Conservation (phyloP, 331 rosid genomes). For the Dryas integrifolia region DNA sequence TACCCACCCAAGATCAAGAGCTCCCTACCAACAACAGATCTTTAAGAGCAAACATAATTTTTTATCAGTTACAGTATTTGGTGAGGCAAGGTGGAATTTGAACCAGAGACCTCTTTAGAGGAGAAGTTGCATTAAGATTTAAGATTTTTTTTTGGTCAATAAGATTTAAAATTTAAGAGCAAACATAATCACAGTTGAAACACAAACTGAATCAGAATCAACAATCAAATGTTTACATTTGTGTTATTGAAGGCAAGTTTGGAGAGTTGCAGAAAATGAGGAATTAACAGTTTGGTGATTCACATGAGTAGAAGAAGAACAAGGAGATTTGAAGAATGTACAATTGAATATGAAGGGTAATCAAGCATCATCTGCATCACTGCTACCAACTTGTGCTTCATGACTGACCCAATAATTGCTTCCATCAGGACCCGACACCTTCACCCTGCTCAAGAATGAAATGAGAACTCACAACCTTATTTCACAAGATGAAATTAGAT, state of each 20-base stretch:
- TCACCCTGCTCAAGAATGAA: constrained; percentile 51
- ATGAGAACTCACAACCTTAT: constrained; percentile 27
- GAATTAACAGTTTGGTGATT: constrained; percentile 22
- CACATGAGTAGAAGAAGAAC: constrained; percentile 39
- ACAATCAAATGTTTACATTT: constrained; percentile 32
- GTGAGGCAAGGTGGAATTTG: too few relatives aligned
- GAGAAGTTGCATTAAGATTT: neutral
- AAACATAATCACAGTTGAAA: neutral
- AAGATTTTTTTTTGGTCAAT: too few relatives aligned
- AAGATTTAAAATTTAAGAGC: too few relatives aligned
- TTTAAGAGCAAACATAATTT: too few relatives aligned
- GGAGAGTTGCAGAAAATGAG: constrained; percentile 32
- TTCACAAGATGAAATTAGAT: neutral
- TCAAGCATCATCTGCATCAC: constrained; percentile 76
- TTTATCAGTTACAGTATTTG: too few relatives aligned
- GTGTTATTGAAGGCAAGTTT: constrained; percentile 27
- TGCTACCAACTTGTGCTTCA: constrained; percentile 65
- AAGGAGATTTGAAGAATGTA: constrained; percentile 46
- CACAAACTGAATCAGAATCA: constrained; percentile 2
- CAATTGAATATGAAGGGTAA: constrained; percentile 34
- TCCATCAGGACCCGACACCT: constrained; percentile 69
- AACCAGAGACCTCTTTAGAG: too few relatives aligned
- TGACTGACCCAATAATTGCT: constrained; percentile 60
- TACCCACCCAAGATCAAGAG: too few relatives aligned
- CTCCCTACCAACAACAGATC: too few relatives aligned